Conservation (phyloP, 2,329 filamentous ascomycete genomes). For the Trematosphaeria pertusa region DNA sequence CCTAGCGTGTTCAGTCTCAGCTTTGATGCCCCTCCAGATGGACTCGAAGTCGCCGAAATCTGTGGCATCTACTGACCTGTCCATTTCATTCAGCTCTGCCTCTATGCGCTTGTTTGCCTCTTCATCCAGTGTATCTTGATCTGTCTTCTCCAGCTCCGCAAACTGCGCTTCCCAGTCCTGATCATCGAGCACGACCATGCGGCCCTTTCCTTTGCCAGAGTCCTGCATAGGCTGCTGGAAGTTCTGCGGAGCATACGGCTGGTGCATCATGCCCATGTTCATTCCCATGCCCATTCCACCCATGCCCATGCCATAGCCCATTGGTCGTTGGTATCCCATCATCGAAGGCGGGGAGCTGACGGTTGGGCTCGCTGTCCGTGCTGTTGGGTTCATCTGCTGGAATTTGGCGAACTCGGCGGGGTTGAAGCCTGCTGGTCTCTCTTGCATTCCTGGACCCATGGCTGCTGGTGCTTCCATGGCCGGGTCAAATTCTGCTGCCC, state of each 20-base stretch:
- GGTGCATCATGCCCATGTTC: slow-evolving; percentile 56
- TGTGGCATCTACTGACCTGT: slow-evolving; percentile 79
- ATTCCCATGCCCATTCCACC: slow-evolving; percentile 62
- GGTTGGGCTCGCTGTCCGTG: slow-evolving; percentile 66
- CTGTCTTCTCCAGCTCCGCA: slow-evolving; percentile 78
- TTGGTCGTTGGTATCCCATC: slow-evolving; percentile 64
- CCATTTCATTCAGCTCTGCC: slow-evolving; percentile 86
- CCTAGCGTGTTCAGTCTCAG: slow-evolving; percentile 73
- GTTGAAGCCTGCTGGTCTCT: slow-evolving; percentile 65
- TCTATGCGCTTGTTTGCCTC: slow-evolving; percentile 79
- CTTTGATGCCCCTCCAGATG: slow-evolving; percentile 83
- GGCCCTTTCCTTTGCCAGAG: slow-evolving; percentile 78
- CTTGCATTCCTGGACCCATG: slow-evolving; percentile 76
- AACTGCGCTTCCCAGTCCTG: slow-evolving; percentile 97
- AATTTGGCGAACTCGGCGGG: slow-evolving; percentile 89
- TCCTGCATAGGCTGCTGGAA: slow-evolving; percentile 56
- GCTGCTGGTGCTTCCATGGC: slow-evolving; percentile 64
- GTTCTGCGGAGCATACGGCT: slow-evolving; percentile 51
- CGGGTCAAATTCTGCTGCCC: slow-evolving; percentile 70
- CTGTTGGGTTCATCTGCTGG: slow-evolving; percentile 67
- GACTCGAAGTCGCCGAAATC: slow-evolving; percentile 93
- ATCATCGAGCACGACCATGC: slow-evolving; percentile 90
- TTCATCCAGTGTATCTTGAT: slow-evolving; percentile 63
- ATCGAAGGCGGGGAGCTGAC: slow-evolving; percentile 51
- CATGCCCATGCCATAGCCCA: slow-evolving; percentile 56